Percentiles rank a stretch among this genome's conserved stretches.
phyloP scores from a whole-genome alignment of 805 yeast species.

The Metschnikowia matae region DNA sequence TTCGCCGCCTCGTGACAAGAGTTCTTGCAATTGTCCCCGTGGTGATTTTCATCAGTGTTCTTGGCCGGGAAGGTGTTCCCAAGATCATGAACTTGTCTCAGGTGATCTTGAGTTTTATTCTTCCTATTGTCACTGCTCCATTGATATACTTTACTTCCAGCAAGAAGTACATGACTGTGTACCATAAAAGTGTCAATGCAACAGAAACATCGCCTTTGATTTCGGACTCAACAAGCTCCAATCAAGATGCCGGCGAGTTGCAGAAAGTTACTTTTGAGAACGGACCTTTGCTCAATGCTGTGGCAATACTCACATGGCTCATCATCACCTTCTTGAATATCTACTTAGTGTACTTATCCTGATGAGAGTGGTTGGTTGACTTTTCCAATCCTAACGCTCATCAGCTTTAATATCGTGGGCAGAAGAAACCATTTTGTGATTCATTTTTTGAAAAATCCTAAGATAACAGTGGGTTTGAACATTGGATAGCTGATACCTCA shows the following conservation, averaged over 20 bases:
- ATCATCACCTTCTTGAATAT: conserved; percentile 37
- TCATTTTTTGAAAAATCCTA: too few relatives aligned
- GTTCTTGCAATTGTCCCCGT: conserved; percentile 42
- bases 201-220: conserved; percentile 9
- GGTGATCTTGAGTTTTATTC: conserved; percentile 41
- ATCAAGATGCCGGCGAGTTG: conserved; percentile 5
- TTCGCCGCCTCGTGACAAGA: conserved; percentile 39
- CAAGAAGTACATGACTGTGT: conserved; percentile 38
- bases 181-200: conserved; percentile 4
- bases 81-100: conserved; percentile 44
- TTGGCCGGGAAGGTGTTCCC: conserved; percentile 44
- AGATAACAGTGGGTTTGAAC: too few relatives aligned
- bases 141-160: conserved; percentile 42
- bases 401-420: too few relatives aligned
- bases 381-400: too few relatives aligned
- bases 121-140: conserved; percentile 44
- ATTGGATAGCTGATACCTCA: too few relatives aligned
- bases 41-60: conserved; percentile 30
- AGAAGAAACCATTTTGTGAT: too few relatives aligned
- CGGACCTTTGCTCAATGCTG: conserved; percentile 29
- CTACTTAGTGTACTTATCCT: conserved; percentile 39
- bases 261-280: conserved; percentile 36
- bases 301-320: conserved; percentile 38
- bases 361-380: not conserved
- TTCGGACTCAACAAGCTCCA: conserved; percentile 6